Base-by-base conservation (phyloP, 2,329 filamentous ascomycete genomes). In the Xylariaceae sp. region DNA sequence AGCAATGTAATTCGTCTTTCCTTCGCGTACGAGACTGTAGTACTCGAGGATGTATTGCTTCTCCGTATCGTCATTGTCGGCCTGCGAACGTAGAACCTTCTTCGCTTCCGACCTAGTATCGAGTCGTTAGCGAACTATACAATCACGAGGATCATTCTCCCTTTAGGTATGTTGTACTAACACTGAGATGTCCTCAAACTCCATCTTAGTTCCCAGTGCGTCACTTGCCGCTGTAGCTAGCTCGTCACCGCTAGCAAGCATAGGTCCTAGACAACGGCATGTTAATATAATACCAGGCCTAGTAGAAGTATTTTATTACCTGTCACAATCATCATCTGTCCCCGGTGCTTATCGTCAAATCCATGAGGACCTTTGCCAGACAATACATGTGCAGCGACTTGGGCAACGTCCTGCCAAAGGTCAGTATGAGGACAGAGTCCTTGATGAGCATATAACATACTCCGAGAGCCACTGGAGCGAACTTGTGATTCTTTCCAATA, bases 1-100 rank as follows among this genome's bases (percentile, higher is more conserved):
- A 1, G 79, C 71, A 61, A 83, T 78, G 66, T 82, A 82, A 66
- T 82, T 83, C 0, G 79, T 80, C 72, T 82, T 82, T 16, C 80
- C 80, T 61, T 81, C 79, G 41, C 78, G 73, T 8, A 82, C 79
- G 7, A 83, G 71, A 39, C 76, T 78, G 68, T 81, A 82, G 67
- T 82, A 82, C 61, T 83, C 79, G 4, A 82, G 73, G 5, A 82
- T 63, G 61, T 79, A 81, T 64, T 80, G 63, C 51, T 76, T 71
- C 67, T 82, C 79, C 0, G 75, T 74, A 3, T 68, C 56, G 33
- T 75, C 73, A 17, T 50, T 64, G 50, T 67, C 69, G 6, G 72
- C 68, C 56, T 79, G 76, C 2, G 69, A 62, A 6, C 71, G 66
- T 14, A 80, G 71, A 7, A 72, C 60, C 11, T 63, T 63, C 66